Base-by-base conservation (phyloP, 495 filamentous ascomycete genomes). In the Arthonia radiata region DNA sequence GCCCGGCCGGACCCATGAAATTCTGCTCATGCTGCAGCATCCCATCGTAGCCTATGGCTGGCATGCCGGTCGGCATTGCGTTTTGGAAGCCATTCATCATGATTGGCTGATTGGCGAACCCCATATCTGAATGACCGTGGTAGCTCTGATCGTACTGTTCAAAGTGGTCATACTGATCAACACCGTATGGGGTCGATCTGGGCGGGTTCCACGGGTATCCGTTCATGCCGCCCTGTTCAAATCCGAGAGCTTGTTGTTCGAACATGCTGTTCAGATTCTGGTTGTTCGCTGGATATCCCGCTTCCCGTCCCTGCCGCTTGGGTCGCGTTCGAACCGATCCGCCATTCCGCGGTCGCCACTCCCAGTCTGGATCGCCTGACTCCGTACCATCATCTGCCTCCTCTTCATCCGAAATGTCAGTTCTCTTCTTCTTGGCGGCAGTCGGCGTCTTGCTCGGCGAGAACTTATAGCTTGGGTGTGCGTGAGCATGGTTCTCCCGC, bases 401-500 rank as follows among this genome's bases (percentile, higher is more conserved):
- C 19, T 39, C 45, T 39, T 42, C 22, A 23, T 43, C 15, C 42
- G 52, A 52, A 13, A 41, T 50, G 19, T 46, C 47, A 36, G 60
- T 67, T 28, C 53, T 49, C 34, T 60, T 67, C 31, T 54, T 67
- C 30, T 49, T 52, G 17, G 43, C 24, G 18, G 32, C 41, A 18
- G 51, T 15, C 16, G 16, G 48, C 15, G 69, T 54, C 46, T 91
- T 92, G 27, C 68, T 59, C 2, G 86, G 86, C 19, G 78, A 71
- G 50, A 94, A 97, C 47, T 92, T 94, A 56, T 97, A 97, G 17
- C 71, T 71, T 1, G 86, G 86, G 39, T 89, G 78, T 7, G 83
- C 77, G 23, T 61, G 57, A 26, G 74, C 67, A 41, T 97, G 86
- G 46, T 89, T 92, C 17, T 62, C 54, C 13, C 82, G 65, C 49